Conservation (phyloP, 495 filamentous ascomycete genomes). For the Pseudoneurospora amorphoporcata region DNA sequence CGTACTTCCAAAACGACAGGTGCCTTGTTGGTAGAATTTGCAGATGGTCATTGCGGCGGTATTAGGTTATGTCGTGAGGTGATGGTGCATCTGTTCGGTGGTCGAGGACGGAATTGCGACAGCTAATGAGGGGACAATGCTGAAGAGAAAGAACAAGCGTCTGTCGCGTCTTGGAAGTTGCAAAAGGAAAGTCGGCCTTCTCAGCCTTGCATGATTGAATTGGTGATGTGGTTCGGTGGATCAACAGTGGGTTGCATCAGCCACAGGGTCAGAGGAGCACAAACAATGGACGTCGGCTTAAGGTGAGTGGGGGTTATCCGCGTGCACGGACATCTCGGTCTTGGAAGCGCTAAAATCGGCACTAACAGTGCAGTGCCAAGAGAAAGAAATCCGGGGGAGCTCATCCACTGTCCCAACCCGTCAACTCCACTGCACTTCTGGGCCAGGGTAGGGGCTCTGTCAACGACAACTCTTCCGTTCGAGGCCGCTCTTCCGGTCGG, state of each 20-base stretch:
- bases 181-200: neutral
- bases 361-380: neutral
- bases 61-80: neutral
- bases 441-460: neutral
- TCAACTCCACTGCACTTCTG: neutral
- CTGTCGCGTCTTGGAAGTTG: neutral
- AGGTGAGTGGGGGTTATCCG: neutral
- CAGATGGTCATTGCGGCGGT: slow-evolving; percentile 48
- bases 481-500: neutral
- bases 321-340: neutral
- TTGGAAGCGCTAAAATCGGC: neutral
- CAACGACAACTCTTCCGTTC: neutral
- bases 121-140: neutral
- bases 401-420: neutral
- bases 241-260: neutral
- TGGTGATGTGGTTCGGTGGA: neutral
- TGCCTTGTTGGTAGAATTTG: slow-evolving; percentile 60
- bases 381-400: neutral
- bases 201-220: neutral
- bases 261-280: neutral
- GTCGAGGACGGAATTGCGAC: neutral
- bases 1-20: slow-evolving; percentile 60
- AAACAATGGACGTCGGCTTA: neutral
- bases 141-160: neutral
- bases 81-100: neutral